Evolutionary conservation across 192 early-diverging fungal genomes (phyloP).

Genomic region (Tieghemiomyces parasiticus): DNA sequence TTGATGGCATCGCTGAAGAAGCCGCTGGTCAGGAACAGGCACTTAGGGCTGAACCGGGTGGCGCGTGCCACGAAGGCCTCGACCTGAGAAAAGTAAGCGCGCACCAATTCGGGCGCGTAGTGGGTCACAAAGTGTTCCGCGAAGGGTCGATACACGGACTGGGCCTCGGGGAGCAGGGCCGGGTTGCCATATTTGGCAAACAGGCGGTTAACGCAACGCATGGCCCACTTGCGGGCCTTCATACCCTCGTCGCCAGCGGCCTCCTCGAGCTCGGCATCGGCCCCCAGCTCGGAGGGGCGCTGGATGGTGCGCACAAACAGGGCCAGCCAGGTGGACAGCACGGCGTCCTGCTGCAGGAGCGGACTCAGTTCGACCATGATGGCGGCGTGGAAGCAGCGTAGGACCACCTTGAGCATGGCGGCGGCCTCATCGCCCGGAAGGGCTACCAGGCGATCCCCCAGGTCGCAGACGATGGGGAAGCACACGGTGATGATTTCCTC

Average conservation of each 20-base stretch:
- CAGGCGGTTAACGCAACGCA: conserved; percentile 71
- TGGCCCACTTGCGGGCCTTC: conserved; percentile 95
- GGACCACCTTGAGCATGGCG: conserved; percentile 66
- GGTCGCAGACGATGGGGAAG: conserved; percentile 63
- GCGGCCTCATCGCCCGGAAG: conserved; percentile 57
- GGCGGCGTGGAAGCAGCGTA: conserved; percentile 66
- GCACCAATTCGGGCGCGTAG: conserved; percentile 82
- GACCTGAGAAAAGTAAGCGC: conserved; percentile 70
- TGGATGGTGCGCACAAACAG: conserved; percentile 68
- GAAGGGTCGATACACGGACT: conserved; percentile 40
- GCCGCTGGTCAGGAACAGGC: conserved; percentile 49
- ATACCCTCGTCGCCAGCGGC: conserved; percentile 74
- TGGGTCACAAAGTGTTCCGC: conserved; percentile 71
- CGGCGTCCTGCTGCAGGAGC: conserved; percentile 44
- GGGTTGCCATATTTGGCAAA: conserved; percentile 64
- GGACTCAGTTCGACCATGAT: conserved; percentile 38
- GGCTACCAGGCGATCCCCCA: conserved; percentile 46
- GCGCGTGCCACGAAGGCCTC: conserved; percentile 57
- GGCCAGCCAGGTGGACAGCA: conserved; percentile 79
- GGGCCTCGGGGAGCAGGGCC: conserved; percentile 33
- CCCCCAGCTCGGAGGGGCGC: conserved; percentile 42
- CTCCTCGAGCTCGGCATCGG: conserved; percentile 32
- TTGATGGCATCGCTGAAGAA: conserved; percentile 77
- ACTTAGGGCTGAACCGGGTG: conserved; percentile 54
- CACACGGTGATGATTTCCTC: conserved; percentile 54